Conservation (phyloP, 2,329 filamentous ascomycete species). For the Neofusicoccum laricinum region DNA sequence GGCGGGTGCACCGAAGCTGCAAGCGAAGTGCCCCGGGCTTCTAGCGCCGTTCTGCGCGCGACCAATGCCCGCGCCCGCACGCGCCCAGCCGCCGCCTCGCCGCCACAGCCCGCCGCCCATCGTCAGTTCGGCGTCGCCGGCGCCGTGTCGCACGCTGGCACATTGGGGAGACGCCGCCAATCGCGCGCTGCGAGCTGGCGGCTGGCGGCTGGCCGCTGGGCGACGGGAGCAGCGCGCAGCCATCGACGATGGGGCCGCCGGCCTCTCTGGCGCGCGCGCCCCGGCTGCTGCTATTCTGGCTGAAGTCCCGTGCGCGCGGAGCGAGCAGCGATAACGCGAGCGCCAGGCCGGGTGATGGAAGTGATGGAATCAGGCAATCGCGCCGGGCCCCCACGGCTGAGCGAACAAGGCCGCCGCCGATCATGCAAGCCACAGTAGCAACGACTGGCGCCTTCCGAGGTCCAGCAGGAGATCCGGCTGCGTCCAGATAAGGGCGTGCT, state of each 20-base stretch:
- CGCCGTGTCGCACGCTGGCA: not conserved
- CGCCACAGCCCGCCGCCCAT: not conserved
- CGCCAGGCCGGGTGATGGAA: conserved; percentile 6
- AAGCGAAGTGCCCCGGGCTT: conserved; percentile 11
- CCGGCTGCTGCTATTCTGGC: conserved; percentile 7
- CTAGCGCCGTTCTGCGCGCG: conserved; percentile 4
- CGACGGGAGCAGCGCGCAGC: not conserved
- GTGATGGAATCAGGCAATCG: conserved; percentile 10
- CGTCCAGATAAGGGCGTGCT: not conserved
- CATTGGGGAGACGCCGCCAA: too few relatives aligned
- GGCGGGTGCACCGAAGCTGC: conserved; percentile 9
- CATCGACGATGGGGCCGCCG: not conserved
- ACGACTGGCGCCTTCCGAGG: conserved; percentile 9
- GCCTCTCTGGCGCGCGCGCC: not conserved
- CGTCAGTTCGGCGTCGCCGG: conserved; percentile 1
- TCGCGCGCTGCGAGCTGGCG: too few relatives aligned
- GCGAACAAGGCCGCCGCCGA: not conserved
- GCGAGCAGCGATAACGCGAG: conserved; percentile 2
- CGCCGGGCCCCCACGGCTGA: not conserved
- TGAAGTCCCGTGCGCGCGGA: conserved; percentile 5
- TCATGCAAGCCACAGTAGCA: conserved; percentile 15
- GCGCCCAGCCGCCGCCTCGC: not conserved
- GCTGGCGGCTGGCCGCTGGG: too few relatives aligned
- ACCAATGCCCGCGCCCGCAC: conserved; percentile 1
- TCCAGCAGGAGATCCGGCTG: conserved; percentile 8